Conservation (phyloP, 306 rosid genomes). For the Cicer judaicum region DNA sequence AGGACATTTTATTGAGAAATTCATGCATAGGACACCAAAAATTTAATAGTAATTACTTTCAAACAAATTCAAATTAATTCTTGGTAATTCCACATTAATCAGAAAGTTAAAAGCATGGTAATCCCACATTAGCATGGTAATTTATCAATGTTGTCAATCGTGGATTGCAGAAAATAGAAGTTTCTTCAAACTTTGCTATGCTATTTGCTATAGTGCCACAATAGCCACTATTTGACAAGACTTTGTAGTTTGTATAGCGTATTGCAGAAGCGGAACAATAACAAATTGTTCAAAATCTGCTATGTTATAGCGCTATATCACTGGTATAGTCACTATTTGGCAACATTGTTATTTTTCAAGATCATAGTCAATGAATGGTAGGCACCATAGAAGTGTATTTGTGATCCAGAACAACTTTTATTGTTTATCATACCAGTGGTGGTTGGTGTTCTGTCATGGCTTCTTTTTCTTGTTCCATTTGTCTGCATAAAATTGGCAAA, state of each 20-base stretch:
- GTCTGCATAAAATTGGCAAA: constrained; percentile 58
- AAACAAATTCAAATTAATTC: neutral
- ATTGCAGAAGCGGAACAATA: too few species aligned
- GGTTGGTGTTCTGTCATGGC: constrained; percentile 71
- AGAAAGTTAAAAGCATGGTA: neutral
- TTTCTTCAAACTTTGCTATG: too few species aligned
- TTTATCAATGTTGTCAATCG: too few species aligned
- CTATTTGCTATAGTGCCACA: too few species aligned
- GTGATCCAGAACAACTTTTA: constrained; percentile 39
- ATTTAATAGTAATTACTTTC: constrained; percentile 5
- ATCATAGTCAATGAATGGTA: constrained; percentile 23
- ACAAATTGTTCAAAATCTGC: too few species aligned
- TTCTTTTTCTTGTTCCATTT: constrained; percentile 76
- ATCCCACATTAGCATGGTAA: constrained; percentile 14
- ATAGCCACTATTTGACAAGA: too few species aligned
- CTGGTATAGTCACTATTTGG: too few species aligned
- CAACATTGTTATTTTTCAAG: neutral
- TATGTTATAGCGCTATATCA: too few species aligned
- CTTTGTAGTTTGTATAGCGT: too few species aligned
- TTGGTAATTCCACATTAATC: neutral
- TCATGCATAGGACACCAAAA: constrained; percentile 3
- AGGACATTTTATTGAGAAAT: neutral
- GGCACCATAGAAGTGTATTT: constrained; percentile 33
- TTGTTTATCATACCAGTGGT: constrained; percentile 64
- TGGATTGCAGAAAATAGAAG: too few species aligned